A percentile compares a stretch with the other conserved stretches of the same genome.
These are phyloP conservation scores for Serendipita indica DNA, from an alignment of 768 basidiomycete species.

Conservation along the genomic window DNA sequence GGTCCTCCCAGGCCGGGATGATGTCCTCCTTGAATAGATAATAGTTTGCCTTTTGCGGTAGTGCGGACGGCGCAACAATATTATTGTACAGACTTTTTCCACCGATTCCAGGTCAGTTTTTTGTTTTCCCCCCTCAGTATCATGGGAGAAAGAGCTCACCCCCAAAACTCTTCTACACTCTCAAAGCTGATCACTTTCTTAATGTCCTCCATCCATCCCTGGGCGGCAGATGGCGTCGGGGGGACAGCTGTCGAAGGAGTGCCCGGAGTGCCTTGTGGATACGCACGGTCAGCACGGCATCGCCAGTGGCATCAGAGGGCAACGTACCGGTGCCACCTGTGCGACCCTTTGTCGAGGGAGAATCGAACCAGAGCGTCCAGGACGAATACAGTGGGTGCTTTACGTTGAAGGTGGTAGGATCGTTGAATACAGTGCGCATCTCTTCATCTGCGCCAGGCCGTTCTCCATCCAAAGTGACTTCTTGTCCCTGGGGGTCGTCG, in stretches of 20 bases:
- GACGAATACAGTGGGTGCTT: conserved; percentile 94
- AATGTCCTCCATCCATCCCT: conserved; percentile 98
- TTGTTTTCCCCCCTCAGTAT: too few relatives aligned
- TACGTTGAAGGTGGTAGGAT: conserved; percentile 88
- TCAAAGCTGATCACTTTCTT: conserved; percentile 92
- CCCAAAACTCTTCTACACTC: conserved; percentile 99
- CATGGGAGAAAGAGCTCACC: conserved; percentile 34
- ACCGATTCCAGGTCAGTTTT: not conserved
- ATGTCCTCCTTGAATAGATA: conserved; percentile 99
- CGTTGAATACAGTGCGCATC: conserved; percentile 86
- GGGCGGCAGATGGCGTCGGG: conserved; percentile 35
- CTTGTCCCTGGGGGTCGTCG: conserved; percentile 78
- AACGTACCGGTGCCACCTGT: conserved; percentile 25
- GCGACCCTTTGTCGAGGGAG: conserved; percentile 77
- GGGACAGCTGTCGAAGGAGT: conserved; percentile 45
- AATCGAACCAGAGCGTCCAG: conserved; percentile 99
- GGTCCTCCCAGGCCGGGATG: conserved; percentile 95
- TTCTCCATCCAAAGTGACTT: conserved; percentile 70
- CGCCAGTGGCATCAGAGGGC: not conserved
- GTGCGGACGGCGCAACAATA: conserved; percentile 84
- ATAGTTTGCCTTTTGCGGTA: conserved; percentile 96
- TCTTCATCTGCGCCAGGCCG: conserved; percentile 34
- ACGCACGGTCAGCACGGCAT: not conserved
- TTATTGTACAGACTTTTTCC: conserved; percentile 85
- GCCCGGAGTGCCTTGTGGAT: conserved; percentile 33